These are phyloP conservation scores for Hypoxylon intermedium DNA, from an alignment of 495 filamentous ascomycete genomes.

Conservation along the genomic window DNA sequence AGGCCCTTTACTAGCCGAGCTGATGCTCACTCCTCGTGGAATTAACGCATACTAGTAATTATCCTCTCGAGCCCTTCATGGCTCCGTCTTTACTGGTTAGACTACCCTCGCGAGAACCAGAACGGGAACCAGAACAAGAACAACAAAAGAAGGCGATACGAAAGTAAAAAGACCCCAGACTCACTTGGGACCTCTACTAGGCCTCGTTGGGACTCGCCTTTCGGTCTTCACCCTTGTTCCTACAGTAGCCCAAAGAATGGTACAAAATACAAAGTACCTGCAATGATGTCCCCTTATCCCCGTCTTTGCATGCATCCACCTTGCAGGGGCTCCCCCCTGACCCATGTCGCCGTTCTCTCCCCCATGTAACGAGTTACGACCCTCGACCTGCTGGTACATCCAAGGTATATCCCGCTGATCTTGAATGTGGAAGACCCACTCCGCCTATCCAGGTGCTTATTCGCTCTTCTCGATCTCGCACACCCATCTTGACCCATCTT, in stretches of 20 bases:
- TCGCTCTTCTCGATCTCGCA: constrained; percentile 34
- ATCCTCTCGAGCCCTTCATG: neutral
- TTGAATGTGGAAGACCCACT: constrained; percentile 30
- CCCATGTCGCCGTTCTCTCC: constrained; percentile 27
- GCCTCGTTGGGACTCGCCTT: constrained; percentile 34
- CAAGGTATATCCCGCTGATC: constrained; percentile 41
- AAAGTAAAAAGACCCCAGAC: constrained; percentile 26
- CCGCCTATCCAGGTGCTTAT: constrained; percentile 7
- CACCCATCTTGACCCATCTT: constrained; percentile 26
- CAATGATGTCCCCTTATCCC: constrained; percentile 32
- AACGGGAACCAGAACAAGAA: neutral
- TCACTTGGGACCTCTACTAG: constrained; percentile 20
- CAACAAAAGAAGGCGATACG: constrained; percentile 18
- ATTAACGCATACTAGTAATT: neutral
- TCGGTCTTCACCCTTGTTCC: constrained; percentile 37
- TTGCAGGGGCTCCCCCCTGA: constrained; percentile 22
- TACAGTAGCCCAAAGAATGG: constrained; percentile 34
- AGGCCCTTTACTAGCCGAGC: constrained; percentile 32
- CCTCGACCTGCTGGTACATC: constrained; percentile 25
- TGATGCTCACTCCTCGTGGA: constrained; percentile 3
- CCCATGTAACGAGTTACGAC: too few species aligned
- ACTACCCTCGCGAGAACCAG: neutral
- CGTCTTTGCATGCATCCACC: constrained; percentile 26
- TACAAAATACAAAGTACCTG: constrained; percentile 18
- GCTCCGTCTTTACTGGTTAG: too few species aligned